Evolutionary conservation across 2,329 filamentous ascomycete species (phyloP).

Genomic region (Alternaria gaisen): DNA sequence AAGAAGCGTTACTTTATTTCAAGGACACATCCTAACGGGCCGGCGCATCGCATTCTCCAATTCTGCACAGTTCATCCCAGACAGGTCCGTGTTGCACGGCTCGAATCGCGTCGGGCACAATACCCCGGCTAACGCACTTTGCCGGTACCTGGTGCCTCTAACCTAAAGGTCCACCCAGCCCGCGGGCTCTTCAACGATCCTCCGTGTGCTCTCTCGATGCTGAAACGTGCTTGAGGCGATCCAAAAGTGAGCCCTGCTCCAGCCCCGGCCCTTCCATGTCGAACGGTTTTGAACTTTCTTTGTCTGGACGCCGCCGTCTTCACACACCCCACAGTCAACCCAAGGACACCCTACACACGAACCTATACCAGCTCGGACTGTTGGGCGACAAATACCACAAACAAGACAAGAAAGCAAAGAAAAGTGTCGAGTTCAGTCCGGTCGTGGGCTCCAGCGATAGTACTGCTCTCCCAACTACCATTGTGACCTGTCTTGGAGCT

Average conservation of each 20-base stretch:
- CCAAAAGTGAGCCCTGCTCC: slow-evolving; percentile 43
- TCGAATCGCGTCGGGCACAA: slow-evolving; percentile 34
- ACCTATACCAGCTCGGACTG: slow-evolving; percentile 47
- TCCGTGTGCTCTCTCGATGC: slow-evolving; percentile 44
- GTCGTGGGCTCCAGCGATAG: slow-evolving; percentile 40
- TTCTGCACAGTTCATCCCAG: slow-evolving; percentile 21
- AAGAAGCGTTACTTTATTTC: slow-evolving; percentile 10
- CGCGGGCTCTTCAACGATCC: slow-evolving; percentile 35
- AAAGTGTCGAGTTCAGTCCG: slow-evolving; percentile 48
- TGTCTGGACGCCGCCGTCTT: slow-evolving; percentile 40
- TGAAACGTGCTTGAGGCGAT: slow-evolving; percentile 54
- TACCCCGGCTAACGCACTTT: slow-evolving; percentile 33
- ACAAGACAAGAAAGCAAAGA: slow-evolving; percentile 41
- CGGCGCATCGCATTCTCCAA: slow-evolving; percentile 13
- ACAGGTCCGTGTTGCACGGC: slow-evolving; percentile 28
- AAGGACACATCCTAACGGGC: slow-evolving; percentile 15
- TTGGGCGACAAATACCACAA: slow-evolving; percentile 34
- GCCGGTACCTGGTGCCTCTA: slow-evolving; percentile 38
- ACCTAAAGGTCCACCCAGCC: slow-evolving; percentile 39
- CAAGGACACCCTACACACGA: slow-evolving; percentile 41
- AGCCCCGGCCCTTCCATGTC: slow-evolving; percentile 47
- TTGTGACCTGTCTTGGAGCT: slow-evolving; percentile 47
- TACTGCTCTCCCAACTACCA: slow-evolving; percentile 39
- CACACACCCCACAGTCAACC: slow-evolving; percentile 32
- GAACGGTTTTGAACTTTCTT: slow-evolving; percentile 45